A percentile compares a stretch with the other conserved stretches of the same genome.
These are phyloP conservation scores for Eucalyptus globulus DNA, from an alignment of 345 rosid species.

Conservation along the genomic window DNA sequence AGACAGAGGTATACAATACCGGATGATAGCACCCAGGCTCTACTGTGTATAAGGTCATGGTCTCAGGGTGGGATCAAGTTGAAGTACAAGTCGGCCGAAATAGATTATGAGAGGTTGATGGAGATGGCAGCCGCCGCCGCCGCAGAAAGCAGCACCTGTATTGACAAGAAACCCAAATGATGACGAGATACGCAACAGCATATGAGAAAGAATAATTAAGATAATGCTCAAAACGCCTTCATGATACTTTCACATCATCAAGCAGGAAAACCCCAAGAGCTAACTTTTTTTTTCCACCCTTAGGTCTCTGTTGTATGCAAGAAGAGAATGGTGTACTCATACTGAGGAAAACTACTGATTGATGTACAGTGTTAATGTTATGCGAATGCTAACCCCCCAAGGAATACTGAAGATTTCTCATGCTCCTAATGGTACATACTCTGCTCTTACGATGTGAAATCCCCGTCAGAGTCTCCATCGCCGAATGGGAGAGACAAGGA, in stretches of 20 bases:
- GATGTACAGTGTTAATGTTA: neutral
- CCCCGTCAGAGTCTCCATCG: neutral
- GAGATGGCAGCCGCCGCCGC: constrained; percentile 52
- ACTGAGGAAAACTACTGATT: neutral
- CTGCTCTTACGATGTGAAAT: neutral
- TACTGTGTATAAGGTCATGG: constrained; percentile 86
- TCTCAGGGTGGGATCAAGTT: constrained; percentile 60
- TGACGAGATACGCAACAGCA: neutral
- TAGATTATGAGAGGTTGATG: constrained; percentile 78
- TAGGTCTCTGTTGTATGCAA: neutral
- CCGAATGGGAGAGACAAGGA: neutral
- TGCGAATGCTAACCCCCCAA: neutral
- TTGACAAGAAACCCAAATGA: constrained; percentile 49
- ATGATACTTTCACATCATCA: neutral
- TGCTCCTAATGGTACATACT: neutral
- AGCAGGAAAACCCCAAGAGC: neutral
- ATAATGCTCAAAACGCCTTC: neutral
- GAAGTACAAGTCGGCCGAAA: constrained; percentile 63
- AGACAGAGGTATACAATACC: constrained; percentile 68
- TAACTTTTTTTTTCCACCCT: neutral
- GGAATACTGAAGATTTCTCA: neutral
- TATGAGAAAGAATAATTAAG: neutral
- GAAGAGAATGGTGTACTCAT: neutral
- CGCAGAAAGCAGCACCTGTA: constrained; percentile 11
- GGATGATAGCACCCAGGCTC: constrained; percentile 51